Percentiles rank a stretch among this genome's conserved stretches.
These are phyloP conservation scores for Colletotrichum falcatum DNA, from an alignment of 2,329 filamentous ascomycete genomes.

Conservation along the genomic window DNA sequence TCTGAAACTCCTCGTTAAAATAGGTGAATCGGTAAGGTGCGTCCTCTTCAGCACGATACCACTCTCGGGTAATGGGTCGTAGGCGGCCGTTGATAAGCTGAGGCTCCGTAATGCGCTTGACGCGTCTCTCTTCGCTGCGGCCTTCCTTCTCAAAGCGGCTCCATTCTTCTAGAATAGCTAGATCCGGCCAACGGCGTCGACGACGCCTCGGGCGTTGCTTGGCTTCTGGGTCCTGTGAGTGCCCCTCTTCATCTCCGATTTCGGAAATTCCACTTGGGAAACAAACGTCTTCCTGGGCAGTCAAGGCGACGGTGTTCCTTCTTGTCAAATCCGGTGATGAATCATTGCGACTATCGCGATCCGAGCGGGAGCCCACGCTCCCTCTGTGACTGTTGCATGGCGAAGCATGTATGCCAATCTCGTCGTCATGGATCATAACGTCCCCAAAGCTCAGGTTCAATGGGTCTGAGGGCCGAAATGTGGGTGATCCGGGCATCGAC, in stretches of 20 bases:
- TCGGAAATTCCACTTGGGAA: constrained; percentile 88
- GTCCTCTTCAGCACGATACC: constrained; percentile 91
- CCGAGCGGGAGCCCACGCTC: constrained; percentile 50
- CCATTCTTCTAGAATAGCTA: constrained; percentile 89
- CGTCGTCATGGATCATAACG: constrained; percentile 76
- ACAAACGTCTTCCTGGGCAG: constrained; percentile 89
- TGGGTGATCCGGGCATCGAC: constrained; percentile 73
- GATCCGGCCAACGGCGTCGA: constrained; percentile 85
- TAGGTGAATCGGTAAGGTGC: constrained; percentile 96
- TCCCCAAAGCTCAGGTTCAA: constrained; percentile 72
- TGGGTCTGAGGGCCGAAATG: constrained; percentile 60
- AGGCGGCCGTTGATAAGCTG: constrained; percentile 91
- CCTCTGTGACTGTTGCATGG: constrained; percentile 44
- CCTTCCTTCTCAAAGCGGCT: constrained; percentile 90
- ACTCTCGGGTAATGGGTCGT: constrained; percentile 81
- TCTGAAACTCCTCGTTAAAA: constrained; percentile 97
- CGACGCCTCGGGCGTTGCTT: constrained; percentile 56
- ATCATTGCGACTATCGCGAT: constrained; percentile 42
- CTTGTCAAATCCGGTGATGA: constrained; percentile 46
- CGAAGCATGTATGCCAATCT: constrained; percentile 55
- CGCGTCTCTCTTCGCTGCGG: constrained; percentile 82
- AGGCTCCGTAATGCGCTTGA: constrained; percentile 94
- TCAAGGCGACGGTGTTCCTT: constrained; percentile 70
- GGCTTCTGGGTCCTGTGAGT: constrained; percentile 54
- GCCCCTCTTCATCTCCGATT: constrained; percentile 80